These are phyloP conservation scores for Coemansia sp. DNA, from an alignment of 192 early-diverging fungal genomes.

Conservation along the genomic window DNA sequence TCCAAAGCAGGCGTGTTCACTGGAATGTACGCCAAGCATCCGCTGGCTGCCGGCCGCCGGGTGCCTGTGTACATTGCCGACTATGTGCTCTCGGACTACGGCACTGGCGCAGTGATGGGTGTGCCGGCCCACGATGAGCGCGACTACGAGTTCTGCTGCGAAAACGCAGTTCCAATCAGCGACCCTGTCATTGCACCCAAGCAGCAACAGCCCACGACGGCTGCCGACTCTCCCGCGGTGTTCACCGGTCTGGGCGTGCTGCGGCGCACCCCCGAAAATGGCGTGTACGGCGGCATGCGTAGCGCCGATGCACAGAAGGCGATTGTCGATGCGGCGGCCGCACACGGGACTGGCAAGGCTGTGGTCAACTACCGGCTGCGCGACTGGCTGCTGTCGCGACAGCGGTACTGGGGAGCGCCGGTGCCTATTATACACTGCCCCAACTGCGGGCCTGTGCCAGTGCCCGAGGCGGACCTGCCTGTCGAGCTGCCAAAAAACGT, in stretches of 20 bases:
- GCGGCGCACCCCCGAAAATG: slow-evolving; percentile 46
- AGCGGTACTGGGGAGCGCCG: slow-evolving; percentile 96
- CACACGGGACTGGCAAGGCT: slow-evolving; percentile 50
- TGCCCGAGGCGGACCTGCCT: slow-evolving; percentile 78
- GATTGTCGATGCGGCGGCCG: slow-evolving; percentile 53
- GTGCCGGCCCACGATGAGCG: slow-evolving; percentile 79
- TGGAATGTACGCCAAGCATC: slow-evolving; percentile 63
- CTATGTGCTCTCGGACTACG: slow-evolving; percentile 76
- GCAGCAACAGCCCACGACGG: no score
- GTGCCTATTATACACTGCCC: slow-evolving; percentile 92
- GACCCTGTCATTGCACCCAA: slow-evolving; percentile 51
- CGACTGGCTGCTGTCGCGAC: slow-evolving; percentile 95
- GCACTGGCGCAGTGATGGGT: slow-evolving; percentile 84
- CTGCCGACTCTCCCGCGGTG: no score
- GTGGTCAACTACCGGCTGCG: slow-evolving; percentile 73
- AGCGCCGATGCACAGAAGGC: slow-evolving; percentile 57
- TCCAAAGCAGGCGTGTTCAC: slow-evolving; percentile 55
- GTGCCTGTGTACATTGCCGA: slow-evolving; percentile 72
- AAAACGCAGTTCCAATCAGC: slow-evolving; percentile 47
- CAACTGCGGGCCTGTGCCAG: slow-evolving; percentile 78
- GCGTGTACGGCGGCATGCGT: slow-evolving; percentile 60
- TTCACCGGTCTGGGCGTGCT: slow-evolving; percentile 61
- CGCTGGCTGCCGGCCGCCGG: slow-evolving; percentile 49
- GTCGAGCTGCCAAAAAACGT: slow-evolving; percentile 65
- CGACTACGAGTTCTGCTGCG: slow-evolving; percentile 66